phyloP scores from a whole-genome alignment of 2,329 filamentous ascomycete species.

The Pseudocercospora musae region DNA sequence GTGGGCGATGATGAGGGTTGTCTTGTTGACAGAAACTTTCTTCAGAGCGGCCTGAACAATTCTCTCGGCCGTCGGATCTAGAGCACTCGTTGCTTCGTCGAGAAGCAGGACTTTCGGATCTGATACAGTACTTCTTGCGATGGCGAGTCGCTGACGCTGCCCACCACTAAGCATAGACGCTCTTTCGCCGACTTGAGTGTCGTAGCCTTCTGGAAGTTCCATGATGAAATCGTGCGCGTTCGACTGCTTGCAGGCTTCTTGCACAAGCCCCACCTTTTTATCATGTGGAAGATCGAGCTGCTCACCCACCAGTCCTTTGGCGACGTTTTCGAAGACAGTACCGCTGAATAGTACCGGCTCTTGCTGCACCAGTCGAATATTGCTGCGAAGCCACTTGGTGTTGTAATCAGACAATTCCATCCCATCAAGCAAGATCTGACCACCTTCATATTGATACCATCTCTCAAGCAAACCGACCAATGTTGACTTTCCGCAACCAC shows the following conservation, averaged over 20 bases:
- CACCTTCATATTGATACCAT: conserved; percentile 34
- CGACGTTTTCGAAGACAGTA: conserved; percentile 38
- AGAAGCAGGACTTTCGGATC: conserved; percentile 36
- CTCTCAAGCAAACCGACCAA: conserved; percentile 36
- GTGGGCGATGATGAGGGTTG: conserved; percentile 44
- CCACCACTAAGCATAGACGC: conserved; percentile 36
- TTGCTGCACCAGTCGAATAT: conserved; percentile 37
- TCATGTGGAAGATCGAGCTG: conserved; percentile 38
- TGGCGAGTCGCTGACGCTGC: conserved; percentile 37
- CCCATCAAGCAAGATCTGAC: conserved; percentile 36
- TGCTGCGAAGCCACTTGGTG: conserved; percentile 34
- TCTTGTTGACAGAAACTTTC: conserved; percentile 32
- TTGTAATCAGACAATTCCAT: conserved; percentile 31
- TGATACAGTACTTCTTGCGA: conserved; percentile 38
- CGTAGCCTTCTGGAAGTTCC: conserved; percentile 35
- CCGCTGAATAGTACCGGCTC: conserved; percentile 37
- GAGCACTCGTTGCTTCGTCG: conserved; percentile 39
- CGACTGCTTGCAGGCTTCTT: conserved; percentile 34
- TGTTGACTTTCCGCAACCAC: conserved; percentile 40
- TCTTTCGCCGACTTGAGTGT: conserved; percentile 36
- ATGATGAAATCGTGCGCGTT: conserved; percentile 40
- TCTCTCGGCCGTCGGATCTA: conserved; percentile 36
- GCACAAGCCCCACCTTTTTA: conserved; percentile 32
- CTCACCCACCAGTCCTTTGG: conserved; percentile 34
- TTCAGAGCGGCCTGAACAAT: conserved; percentile 36